Evolutionary conservation across 768 basidiomycete species (phyloP).

Genomic region (Rhodotorula babjevae): DNA sequence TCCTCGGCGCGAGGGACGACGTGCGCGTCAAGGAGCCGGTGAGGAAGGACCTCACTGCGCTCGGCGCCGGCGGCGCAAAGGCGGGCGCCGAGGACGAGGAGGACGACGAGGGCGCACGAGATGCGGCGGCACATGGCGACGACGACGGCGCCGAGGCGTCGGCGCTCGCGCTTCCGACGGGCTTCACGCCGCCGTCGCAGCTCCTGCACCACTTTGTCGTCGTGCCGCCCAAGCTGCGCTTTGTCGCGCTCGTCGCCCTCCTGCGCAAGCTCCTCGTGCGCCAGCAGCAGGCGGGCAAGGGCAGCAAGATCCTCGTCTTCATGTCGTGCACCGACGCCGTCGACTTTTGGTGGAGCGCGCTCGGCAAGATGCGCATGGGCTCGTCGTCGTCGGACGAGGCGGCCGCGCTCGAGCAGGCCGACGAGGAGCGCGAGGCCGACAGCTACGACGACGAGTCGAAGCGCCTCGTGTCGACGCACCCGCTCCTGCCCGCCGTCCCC

Average conservation of each 20-base stretch:
- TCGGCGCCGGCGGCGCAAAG: constrained; percentile 1
- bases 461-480: constrained; percentile 59
- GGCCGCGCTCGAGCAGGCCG: constrained; percentile 36
- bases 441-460: constrained; percentile 44
- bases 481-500: constrained; percentile 72
- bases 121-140: neutral
- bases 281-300: constrained; percentile 47
- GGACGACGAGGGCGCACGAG: constrained; percentile 34
- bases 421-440: constrained; percentile 27
- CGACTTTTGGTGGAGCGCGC: constrained; percentile 86
- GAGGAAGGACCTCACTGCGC: constrained; percentile 12
- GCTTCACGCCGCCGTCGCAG: constrained; percentile 88
- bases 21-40: constrained; percentile 21
- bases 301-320: constrained; percentile 79
- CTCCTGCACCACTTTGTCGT: constrained; percentile 84
- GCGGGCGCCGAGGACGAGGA: constrained; percentile 27
- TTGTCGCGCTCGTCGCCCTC: constrained; percentile 82
- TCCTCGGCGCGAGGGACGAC: constrained; percentile 20
- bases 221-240: constrained; percentile 85
- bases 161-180: constrained; percentile 21
- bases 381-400: constrained; percentile 39
- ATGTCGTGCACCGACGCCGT: constrained; percentile 96
- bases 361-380: constrained; percentile 69
- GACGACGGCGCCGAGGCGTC: neutral
- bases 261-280: constrained; percentile 56